Percentiles rank a stretch among this genome's conserved stretches.
These are phyloP conservation scores for Ceratocystiopsis sp. DNA, from an alignment of 2,329 filamentous ascomycete species.

Conservation along the genomic window DNA sequence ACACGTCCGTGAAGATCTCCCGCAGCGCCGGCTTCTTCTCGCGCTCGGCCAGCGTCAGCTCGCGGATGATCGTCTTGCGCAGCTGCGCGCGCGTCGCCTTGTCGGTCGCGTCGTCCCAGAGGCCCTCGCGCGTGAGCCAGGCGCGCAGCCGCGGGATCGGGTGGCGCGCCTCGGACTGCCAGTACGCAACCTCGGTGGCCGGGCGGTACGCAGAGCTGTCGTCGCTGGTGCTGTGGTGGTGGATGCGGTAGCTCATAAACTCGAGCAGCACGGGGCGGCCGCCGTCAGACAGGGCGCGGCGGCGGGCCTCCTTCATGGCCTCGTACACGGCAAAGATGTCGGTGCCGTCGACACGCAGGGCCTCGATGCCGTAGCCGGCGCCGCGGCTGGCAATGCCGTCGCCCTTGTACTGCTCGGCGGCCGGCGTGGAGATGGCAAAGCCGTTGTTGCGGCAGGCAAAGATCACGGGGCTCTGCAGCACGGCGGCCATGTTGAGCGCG, in stretches of 20 bases:
- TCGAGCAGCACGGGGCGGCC: constrained; percentile 76
- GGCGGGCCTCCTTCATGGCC: constrained; percentile 52
- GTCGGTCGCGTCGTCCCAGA: constrained; percentile 78
- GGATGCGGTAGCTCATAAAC: constrained; percentile 93
- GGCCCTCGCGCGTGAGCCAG: constrained; percentile 68
- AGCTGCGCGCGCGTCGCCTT: constrained; percentile 26
- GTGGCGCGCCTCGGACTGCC: constrained; percentile 37
- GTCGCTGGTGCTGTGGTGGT: constrained; percentile 86
- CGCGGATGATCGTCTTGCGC: constrained; percentile 43
- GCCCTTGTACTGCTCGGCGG: constrained; percentile 64
- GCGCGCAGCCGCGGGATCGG: constrained; percentile 21
- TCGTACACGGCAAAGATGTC: constrained; percentile 64
- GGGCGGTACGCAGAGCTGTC: constrained; percentile 94
- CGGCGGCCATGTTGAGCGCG: constrained; percentile 66
- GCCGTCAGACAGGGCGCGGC: constrained; percentile 63
- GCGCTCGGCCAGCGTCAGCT: constrained; percentile 68
- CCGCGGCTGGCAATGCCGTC: constrained; percentile 67
- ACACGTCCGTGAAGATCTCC: constrained; percentile 70
- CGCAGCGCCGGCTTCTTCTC: constrained; percentile 59
- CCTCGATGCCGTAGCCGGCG: constrained; percentile 66
- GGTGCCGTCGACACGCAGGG: constrained; percentile 66
- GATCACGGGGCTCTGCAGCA: constrained; percentile 55
- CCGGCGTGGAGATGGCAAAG: constrained; percentile 65
- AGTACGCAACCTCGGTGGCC: constrained; percentile 77
- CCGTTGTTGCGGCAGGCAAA: constrained; percentile 77